Conservation (phyloP, 495 filamentous ascomycete species). For the Zalerion maritima region DNA sequence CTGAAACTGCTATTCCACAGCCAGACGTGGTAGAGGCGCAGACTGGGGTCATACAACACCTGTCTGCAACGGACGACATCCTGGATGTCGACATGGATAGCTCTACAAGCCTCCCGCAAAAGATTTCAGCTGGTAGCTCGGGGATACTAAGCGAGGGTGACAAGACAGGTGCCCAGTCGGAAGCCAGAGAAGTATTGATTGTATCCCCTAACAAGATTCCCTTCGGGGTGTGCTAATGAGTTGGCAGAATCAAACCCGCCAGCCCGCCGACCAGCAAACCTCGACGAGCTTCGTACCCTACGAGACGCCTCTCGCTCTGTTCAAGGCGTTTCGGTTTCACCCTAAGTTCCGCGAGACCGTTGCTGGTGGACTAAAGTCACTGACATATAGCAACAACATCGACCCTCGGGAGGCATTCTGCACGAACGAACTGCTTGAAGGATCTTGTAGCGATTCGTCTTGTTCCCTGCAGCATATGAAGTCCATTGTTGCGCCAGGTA, state of each 20-base stretch:
- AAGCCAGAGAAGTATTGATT: conserved; percentile 21
- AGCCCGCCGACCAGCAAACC: neutral
- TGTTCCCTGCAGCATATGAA: conserved; percentile 69
- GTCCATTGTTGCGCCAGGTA: conserved; percentile 65
- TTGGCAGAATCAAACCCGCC: conserved; percentile 2
- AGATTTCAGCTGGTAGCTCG: too few species aligned
- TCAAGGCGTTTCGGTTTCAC: conserved; percentile 83
- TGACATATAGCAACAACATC: conserved; percentile 86
- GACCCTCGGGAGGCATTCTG: conserved; percentile 60
- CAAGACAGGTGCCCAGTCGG: conserved; percentile 14
- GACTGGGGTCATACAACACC: too few species aligned
- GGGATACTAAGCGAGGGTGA: conserved; percentile 13
- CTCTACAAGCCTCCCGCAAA: too few species aligned
- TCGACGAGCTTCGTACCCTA: conserved; percentile 49
- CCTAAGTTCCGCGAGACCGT: conserved; percentile 55
- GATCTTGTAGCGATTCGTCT: conserved; percentile 58
- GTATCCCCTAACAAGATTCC: conserved; percentile 8
- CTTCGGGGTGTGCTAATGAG: conserved; percentile 5
- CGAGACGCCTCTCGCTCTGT: conserved; percentile 63
- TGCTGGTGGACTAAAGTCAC: conserved; percentile 63
- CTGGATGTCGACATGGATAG: neutral
- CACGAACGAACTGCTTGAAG: conserved; percentile 53
- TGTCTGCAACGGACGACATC: neutral
- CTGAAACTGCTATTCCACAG: conserved; percentile 10
- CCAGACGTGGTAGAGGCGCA: too few species aligned